A percentile compares a stretch with the other conserved stretches of the same genome.
These are phyloP conservation scores for Lotmaria passim DNA, from an alignment of 208 protist species.

Conservation along the genomic window DNA sequence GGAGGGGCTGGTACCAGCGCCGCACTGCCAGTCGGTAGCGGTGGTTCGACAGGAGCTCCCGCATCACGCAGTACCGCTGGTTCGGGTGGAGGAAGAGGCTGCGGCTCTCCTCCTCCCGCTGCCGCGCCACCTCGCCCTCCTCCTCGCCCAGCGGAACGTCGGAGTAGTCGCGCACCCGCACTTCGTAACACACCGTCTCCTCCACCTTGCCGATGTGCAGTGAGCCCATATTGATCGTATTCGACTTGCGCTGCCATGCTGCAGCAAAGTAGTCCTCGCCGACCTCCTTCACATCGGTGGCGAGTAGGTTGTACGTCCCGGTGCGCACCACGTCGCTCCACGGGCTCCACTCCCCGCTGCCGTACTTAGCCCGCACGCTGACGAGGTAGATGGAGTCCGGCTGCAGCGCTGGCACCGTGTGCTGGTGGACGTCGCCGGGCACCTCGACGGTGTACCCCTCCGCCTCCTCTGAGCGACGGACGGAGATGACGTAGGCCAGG, in stretches of 20 bases:
- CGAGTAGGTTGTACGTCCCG: constrained; percentile 80
- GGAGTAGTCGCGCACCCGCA: constrained; percentile 75
- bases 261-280: constrained; percentile 88
- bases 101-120: constrained; percentile 26
- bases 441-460: constrained; percentile 68
- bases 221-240: constrained; percentile 56
- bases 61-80: constrained; percentile 57
- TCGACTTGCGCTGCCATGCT: constrained; percentile 74
- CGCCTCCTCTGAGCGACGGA: constrained; percentile 48
- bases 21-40: constrained; percentile 84
- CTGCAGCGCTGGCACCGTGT: constrained; percentile 60
- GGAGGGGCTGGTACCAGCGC: constrained; percentile 85
- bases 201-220: constrained; percentile 68
- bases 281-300: constrained; percentile 58
- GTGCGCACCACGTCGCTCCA: constrained; percentile 60
- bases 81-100: constrained; percentile 55
- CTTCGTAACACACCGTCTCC: constrained; percentile 83
- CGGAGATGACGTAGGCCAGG: constrained; percentile 51
- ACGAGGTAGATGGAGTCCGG: constrained; percentile 78
- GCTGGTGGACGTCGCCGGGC: constrained; percentile 44
- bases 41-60: constrained; percentile 74
- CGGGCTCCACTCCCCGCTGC: constrained; percentile 67
- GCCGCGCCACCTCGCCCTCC: constrained; percentile 22
- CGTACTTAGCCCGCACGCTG: constrained; percentile 78
- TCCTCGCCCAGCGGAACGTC: constrained; percentile 65